A percentile compares a stretch with the other conserved stretches of the same genome.
Evolutionary conservation across 108 stramenopile genomes (phyloP).

Genomic region (Hondaea fermentalgiana): DNA sequence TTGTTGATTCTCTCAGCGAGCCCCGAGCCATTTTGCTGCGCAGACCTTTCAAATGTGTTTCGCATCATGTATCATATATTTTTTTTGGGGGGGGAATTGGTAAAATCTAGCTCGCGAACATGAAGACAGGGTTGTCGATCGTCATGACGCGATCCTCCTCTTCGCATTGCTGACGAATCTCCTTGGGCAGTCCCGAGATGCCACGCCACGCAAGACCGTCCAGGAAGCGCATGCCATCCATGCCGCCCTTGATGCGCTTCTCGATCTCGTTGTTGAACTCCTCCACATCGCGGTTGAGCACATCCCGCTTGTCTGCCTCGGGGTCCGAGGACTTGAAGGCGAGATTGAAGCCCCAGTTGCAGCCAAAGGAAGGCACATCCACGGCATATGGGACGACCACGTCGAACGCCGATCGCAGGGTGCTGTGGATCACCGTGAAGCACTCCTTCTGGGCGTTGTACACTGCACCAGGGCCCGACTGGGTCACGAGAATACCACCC

Average conservation of each 20-base stretch:
- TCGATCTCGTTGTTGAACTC: conserved; percentile 23
- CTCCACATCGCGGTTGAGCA: not conserved
- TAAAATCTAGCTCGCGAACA: conserved; percentile 47
- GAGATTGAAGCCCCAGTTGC: conserved; percentile 80
- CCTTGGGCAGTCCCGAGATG: conserved; percentile 68
- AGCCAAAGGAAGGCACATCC: conserved; percentile 70
- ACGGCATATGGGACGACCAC: conserved; percentile 66
- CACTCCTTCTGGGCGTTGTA: conserved; percentile 49
- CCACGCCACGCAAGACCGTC: conserved; percentile 63
- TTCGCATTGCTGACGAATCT: conserved; percentile 58
- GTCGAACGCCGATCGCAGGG: conserved; percentile 62
- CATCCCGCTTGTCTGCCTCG: not conserved
- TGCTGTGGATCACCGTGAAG: conserved; percentile 69
- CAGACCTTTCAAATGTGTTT: not conserved
- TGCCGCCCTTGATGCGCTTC: conserved; percentile 22
- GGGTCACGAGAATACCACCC: conserved; percentile 71
- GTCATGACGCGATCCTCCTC: conserved; percentile 75
- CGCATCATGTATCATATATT: too few relatives aligned
- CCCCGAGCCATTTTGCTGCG: not conserved
- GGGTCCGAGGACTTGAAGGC: conserved; percentile 38
- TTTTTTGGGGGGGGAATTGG: not conserved
- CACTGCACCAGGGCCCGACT: conserved; percentile 59
- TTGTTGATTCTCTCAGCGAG: too few relatives aligned
- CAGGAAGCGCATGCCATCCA: conserved; percentile 52
- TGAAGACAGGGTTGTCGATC: conserved; percentile 73